phyloP scores from a whole-genome alignment of 208 protist species.

The Trichomonas gallinae region DNA sequence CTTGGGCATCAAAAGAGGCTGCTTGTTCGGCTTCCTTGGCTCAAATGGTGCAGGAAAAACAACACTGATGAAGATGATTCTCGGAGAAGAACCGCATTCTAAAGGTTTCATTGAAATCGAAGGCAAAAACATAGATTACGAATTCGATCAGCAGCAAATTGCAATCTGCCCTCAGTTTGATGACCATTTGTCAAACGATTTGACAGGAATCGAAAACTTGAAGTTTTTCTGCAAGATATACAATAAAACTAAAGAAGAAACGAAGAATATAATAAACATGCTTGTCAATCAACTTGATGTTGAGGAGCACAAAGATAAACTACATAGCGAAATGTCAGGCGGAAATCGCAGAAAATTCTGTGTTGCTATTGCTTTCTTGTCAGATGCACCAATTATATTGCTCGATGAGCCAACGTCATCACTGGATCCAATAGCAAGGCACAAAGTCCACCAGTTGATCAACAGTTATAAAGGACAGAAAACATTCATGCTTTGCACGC shows the following conservation, averaged over 20 bases:
- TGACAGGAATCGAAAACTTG: background rate
- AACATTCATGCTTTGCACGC: constrained; percentile 1
- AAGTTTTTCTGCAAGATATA: background rate
- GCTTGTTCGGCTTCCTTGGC: constrained; percentile 31
- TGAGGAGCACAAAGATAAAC: background rate
- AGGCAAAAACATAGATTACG: background rate
- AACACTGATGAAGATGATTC: constrained; percentile 35
- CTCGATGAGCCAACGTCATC: constrained; percentile 17
- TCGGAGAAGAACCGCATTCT: background rate
- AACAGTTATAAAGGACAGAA: background rate
- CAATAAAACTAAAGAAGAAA: background rate
- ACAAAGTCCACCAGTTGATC: background rate
- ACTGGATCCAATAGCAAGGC: background rate
- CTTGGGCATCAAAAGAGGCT: background rate
- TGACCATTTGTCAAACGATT: background rate
- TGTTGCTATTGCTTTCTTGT: background rate
- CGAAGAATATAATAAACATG: background rate
- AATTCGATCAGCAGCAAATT: background rate
- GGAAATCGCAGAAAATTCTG: background rate
- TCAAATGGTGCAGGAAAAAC: constrained; percentile 39
- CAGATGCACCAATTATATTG: background rate
- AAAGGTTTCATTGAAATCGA: constrained; percentile 8
- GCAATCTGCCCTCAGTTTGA: background rate
- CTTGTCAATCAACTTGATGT: background rate
- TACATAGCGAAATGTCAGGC: background rate